Evolutionary conservation across 148 eudicot genomes (phyloP).

Genomic region (Fagopyrum esculentum): DNA sequence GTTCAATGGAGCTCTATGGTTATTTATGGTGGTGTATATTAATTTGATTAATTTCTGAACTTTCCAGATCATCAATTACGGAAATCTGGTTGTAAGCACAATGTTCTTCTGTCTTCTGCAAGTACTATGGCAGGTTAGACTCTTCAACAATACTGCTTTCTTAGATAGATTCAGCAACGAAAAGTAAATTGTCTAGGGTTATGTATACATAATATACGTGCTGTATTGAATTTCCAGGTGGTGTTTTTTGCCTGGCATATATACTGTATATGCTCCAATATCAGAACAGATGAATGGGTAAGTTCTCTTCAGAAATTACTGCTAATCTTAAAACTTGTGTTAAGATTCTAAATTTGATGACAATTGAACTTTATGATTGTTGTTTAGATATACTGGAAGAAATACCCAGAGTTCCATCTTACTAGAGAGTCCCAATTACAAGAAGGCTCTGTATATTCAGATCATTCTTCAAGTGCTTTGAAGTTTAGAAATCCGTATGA

Average conservation of each 20-base stretch:
- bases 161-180: not conserved
- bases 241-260: slow-evolving; percentile 66
- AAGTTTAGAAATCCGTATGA: slow-evolving; percentile 59
- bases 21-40: not conserved
- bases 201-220: not conserved
- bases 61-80: slow-evolving; percentile 28
- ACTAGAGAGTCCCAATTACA: slow-evolving; percentile 14
- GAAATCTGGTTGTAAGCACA: slow-evolving; percentile 50
- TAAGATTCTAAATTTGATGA: not conserved
- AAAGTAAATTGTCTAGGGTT: not conserved
- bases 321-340: not conserved
- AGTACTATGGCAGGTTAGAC: slow-evolving; percentile 69
- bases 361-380: not conserved
- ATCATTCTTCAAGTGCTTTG: slow-evolving; percentile 20
- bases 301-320: not conserved
- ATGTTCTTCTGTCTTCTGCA: slow-evolving; percentile 61
- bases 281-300: slow-evolving; percentile 86
- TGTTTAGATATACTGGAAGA: slow-evolving; percentile 73
- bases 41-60: not conserved
- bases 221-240: slow-evolving; percentile 27
- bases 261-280: slow-evolving; percentile 63
- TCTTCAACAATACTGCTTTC: not conserved
- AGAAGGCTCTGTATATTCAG: slow-evolving; percentile 19
- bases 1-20: not conserved
- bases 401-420: slow-evolving; percentile 64